These are phyloP conservation scores for Macadamia tetraphylla DNA, from an alignment of 164 flowering plant genomes.

Conservation along the genomic window DNA sequence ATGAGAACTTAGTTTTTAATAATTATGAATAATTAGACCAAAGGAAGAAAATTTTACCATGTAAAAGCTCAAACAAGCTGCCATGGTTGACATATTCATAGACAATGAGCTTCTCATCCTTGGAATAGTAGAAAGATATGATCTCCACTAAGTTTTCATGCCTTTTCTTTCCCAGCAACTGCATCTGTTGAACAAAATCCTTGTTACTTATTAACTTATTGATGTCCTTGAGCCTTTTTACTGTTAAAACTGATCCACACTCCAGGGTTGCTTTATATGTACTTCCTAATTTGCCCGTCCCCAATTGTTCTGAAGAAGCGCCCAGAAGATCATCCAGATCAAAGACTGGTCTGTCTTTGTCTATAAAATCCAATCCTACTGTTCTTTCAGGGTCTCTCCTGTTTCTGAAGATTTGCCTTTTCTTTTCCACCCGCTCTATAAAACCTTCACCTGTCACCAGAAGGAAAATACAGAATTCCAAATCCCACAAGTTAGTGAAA, in stretches of 20 bases:
- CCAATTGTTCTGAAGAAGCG: conserved; percentile 51
- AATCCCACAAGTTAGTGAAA: background rate
- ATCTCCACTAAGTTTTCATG: conserved; percentile 51
- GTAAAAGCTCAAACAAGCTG: conserved; percentile 46
- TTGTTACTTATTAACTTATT: conserved; percentile 36
- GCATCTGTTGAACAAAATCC: conserved; percentile 52
- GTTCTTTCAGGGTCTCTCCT: conserved; percentile 30
- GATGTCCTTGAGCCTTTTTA: conserved; percentile 48
- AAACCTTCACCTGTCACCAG: conserved; percentile 15
- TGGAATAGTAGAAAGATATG: conserved; percentile 44
- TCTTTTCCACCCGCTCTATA: conserved; percentile 14
- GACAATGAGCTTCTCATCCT: conserved; percentile 55
- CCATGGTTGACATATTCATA: conserved; percentile 44
- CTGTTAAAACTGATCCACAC: conserved; percentile 34
- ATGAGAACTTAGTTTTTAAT: background rate
- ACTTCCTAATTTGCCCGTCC: conserved; percentile 50
- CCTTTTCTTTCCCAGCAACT: conserved; percentile 40
- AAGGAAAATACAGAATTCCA: background rate
- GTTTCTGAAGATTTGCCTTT: conserved; percentile 11
- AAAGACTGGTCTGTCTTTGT: conserved; percentile 29
- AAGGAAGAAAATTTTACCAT: conserved; percentile 33
- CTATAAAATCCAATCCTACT: conserved; percentile 36
- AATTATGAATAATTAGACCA: background rate
- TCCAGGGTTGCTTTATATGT: conserved; percentile 50
- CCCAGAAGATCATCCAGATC: conserved; percentile 60